Evolutionary conservation across 768 basidiomycete species (phyloP), one percentile per base, ranked within the genome.

Genomic region (Kwoniella newhampshirensis): DNA sequence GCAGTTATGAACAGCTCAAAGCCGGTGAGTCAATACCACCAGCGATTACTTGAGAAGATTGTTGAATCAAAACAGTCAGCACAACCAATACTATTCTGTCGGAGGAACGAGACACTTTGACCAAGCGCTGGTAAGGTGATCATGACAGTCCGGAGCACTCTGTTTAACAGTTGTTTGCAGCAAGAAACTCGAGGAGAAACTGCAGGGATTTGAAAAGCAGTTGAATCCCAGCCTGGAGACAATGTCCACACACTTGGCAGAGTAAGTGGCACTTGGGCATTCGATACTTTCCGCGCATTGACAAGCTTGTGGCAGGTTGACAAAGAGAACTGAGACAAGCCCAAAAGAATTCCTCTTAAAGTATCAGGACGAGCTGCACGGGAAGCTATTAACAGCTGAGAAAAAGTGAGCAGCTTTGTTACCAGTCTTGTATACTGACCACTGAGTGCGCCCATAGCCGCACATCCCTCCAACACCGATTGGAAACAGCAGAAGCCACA

Each of bases 381-480:
- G 9, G 17, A 48, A 48, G 27, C 26, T 28, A 3, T 6, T 8
- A 5, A 8, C 6, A 26, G 35, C 39, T 4, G 39, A 42, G 40
- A 42, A 28, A 23, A 11, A 52, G 51, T 41, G 20, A 52, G 25
- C n/a, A 8, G 40, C 6, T n/a, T n/a, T n/a, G n/a, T n/a, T n/a
- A n/a, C n/a, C n/a, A n/a, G n/a, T n/a, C n/a, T n/a, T n/a, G n/a
- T n/a, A n/a, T n/a, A n/a, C n/a, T 6, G 32, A 32, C 13, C 32
- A 32, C 32, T 32, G 32, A 32, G 32, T 6, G 32, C 13, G 32
- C 6, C 6, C 32, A 13, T 32, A 32, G 32, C 7, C 13, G 32
- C 13, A 32, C 32, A 6, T 32, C 32, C 2, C 7, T 46, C 12
- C 42, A 46, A 35, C 21, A 35, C 15, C 17, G 12, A 6, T 2